Evolutionary conservation across 768 basidiomycete genomes (phyloP).

Genomic region (Leccinum obscurum): DNA sequence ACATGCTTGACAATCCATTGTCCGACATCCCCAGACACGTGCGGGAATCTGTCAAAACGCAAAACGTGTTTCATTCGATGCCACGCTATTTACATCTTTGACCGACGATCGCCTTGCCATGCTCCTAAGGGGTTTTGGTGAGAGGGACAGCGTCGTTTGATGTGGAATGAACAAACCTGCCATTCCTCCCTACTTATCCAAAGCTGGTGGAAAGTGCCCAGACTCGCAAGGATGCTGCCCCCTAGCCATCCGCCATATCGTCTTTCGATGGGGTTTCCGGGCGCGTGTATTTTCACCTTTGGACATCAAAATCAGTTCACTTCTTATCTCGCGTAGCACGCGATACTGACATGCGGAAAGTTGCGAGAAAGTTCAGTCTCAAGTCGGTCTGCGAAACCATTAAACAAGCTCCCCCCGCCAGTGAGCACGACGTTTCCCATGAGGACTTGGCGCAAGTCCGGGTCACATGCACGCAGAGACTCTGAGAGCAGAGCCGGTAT

Average conservation of each 20-base stretch:
- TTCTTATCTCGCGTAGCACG: not conserved
- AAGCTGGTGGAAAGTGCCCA: slow-evolving; percentile 97
- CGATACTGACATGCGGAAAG: slow-evolving; percentile 71
- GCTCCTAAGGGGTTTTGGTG: slow-evolving; percentile 51
- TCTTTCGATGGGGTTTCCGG: slow-evolving; percentile 87
- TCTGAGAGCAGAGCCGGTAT: slow-evolving; percentile 76
- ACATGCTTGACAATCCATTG: not conserved
- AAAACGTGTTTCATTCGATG: slow-evolving; percentile 2
- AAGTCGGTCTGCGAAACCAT: slow-evolving; percentile 85
- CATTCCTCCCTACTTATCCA: slow-evolving; percentile 96
- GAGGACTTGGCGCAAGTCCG: slow-evolving; percentile 87
- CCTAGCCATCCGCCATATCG: slow-evolving; percentile 95
- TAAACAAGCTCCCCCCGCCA: slow-evolving; percentile 88
- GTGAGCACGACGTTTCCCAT: slow-evolving; percentile 93
- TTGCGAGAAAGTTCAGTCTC: slow-evolving; percentile 70
- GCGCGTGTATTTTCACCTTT: slow-evolving; percentile 89
- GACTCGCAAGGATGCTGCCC: slow-evolving; percentile 89
- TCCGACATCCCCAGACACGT: not conserved
- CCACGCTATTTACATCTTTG: slow-evolving; percentile 75
- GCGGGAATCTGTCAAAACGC: not conserved
- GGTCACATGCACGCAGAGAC: slow-evolving; percentile 82
- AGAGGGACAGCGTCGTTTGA: slow-evolving; percentile 5
- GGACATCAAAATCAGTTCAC: slow-evolving; percentile 18
- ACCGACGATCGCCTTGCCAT: slow-evolving; percentile 78
- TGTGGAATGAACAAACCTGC: slow-evolving; percentile 55